A percentile compares a stretch with the other conserved stretches of the same genome.
These are phyloP conservation scores for Golubevia sp. DNA, from an alignment of 1,284 basidiomycete genomes.

Conservation along the genomic window DNA sequence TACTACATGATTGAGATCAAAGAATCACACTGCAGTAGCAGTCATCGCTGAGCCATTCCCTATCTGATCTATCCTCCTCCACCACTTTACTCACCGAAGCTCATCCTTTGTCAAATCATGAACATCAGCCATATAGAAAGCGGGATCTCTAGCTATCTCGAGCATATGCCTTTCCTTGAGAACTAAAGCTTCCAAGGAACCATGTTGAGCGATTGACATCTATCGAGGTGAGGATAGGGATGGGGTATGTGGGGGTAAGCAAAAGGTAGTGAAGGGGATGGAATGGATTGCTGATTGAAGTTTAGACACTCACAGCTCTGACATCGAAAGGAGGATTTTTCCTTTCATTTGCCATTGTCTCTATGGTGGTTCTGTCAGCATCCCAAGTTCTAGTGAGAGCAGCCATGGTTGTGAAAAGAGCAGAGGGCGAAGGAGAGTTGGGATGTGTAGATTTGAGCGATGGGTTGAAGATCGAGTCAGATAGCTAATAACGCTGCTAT, in stretches of 20 bases:
- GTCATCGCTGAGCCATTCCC: too few species aligned
- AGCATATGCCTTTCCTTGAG: constrained; percentile 51
- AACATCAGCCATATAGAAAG: constrained; percentile 52
- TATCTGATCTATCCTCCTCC: too few species aligned
- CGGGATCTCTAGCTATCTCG: constrained; percentile 50
- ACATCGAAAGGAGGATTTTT: constrained; percentile 66
- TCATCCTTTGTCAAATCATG: constrained; percentile 59
- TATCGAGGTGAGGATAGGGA: constrained; percentile 5
- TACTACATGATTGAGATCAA: too few species aligned
- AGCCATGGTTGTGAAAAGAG: not conserved
- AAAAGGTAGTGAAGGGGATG: not conserved
- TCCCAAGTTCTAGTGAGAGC: not conserved
- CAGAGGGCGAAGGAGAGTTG: too few species aligned
- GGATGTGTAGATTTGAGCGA: not conserved
- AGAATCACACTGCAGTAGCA: too few species aligned
- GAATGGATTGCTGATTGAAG: not conserved
- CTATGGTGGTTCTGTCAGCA: constrained; percentile 37
- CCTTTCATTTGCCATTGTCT: constrained; percentile 62
- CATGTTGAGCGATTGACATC: constrained; percentile 57
- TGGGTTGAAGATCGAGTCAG: not conserved
- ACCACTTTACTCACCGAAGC: constrained; percentile 24
- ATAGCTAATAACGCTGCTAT: too few species aligned
- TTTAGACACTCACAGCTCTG: constrained; percentile 53
- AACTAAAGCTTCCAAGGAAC: constrained; percentile 31
- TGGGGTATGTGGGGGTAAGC: not conserved